phyloP scores from a whole-genome alignment of 192 early-diverging fungal species.

The Phlyctochytrium planicorne region DNA sequence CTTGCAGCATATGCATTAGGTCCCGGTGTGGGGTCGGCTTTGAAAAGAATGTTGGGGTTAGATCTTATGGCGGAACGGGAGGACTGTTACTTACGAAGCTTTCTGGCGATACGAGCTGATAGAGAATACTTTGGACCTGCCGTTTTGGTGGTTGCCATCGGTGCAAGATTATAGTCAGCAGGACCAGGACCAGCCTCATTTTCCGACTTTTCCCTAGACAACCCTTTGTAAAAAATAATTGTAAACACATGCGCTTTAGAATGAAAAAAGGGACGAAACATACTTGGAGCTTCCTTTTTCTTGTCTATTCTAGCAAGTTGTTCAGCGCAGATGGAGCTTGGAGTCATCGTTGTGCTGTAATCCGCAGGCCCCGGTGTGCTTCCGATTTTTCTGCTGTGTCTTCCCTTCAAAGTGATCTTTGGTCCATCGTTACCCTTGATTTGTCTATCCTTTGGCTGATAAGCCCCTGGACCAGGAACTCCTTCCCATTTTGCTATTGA shows the following conservation, averaged over 20 bases:
- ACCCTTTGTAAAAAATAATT: too few species aligned
- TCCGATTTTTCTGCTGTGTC: slow-evolving; percentile 22
- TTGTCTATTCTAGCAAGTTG: slow-evolving; percentile 32
- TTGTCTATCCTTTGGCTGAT: slow-evolving; percentile 53
- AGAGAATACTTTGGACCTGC: slow-evolving; percentile 47
- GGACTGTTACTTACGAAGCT: neutral
- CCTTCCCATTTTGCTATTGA: slow-evolving; percentile 16
- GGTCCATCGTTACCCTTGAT: slow-evolving; percentile 45
- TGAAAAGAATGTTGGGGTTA: slow-evolving; percentile 2
- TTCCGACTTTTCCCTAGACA: neutral
- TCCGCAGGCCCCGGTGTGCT: slow-evolving; percentile 51
- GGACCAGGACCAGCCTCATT: slow-evolving; percentile 39
- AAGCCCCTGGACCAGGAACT: slow-evolving; percentile 44
- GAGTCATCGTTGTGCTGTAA: slow-evolving; percentile 33
- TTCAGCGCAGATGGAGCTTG: slow-evolving; percentile 17
- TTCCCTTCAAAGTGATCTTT: slow-evolving; percentile 48
- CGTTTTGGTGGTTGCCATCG: slow-evolving; percentile 18
- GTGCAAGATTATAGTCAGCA: slow-evolving; percentile 36
- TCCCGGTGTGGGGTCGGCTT: slow-evolving; percentile 32
- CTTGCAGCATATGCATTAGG: slow-evolving; percentile 43
- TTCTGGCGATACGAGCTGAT: slow-evolving; percentile 23
- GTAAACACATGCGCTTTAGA: neutral
- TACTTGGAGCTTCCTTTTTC: slow-evolving; percentile 17
- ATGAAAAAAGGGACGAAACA: neutral
- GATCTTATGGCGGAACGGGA: neutral